A percentile compares a stretch with the other conserved stretches of the same genome.
These are phyloP conservation scores for Anthostomella pinea DNA, from an alignment of 2,329 filamentous ascomycete genomes.

Conservation along the genomic window DNA sequence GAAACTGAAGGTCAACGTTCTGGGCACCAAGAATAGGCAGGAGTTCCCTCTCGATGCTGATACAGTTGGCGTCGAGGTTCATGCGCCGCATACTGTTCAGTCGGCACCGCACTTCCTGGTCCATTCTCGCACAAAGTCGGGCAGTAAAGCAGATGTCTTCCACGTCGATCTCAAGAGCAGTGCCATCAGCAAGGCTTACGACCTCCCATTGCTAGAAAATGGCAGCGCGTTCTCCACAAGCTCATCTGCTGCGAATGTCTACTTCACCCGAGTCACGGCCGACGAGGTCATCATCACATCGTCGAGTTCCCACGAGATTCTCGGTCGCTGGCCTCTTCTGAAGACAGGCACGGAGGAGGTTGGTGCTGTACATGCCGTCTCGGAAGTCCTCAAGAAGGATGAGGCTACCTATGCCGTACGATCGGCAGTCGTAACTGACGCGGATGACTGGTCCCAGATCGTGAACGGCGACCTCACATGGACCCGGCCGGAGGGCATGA, in stretches of 20 bases:
- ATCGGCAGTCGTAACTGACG: conserved; percentile 66
- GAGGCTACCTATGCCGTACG: conserved; percentile 71
- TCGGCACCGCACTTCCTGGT: conserved; percentile 81
- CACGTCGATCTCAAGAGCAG: conserved; percentile 72
- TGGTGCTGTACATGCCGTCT: conserved; percentile 63
- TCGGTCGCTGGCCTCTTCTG: conserved; percentile 72
- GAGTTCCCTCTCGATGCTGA: conserved; percentile 50
- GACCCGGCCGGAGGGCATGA: conserved; percentile 78
- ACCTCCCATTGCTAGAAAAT: conserved; percentile 68
- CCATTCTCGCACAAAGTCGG: conserved; percentile 67
- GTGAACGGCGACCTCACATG: conserved; percentile 80
- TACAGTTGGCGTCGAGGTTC: conserved; percentile 58
- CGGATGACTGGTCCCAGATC: conserved; percentile 76
- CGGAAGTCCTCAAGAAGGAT: conserved; percentile 76
- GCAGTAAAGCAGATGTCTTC: conserved; percentile 82
- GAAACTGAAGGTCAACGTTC: conserved; percentile 68
- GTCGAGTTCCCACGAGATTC: conserved; percentile 70
- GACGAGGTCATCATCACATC: conserved; percentile 73
- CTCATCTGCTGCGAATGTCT: conserved; percentile 76
- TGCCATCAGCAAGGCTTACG: conserved; percentile 73
- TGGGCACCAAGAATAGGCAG: conserved; percentile 58
- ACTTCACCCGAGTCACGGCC: conserved; percentile 78
- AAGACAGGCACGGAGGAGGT: conserved; percentile 42
- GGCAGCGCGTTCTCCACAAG: conserved; percentile 76
- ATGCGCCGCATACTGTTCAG: conserved; percentile 70